Base-by-base conservation (phyloP, 495 filamentous ascomycete species). In the Aspergillus asperescens region DNA sequence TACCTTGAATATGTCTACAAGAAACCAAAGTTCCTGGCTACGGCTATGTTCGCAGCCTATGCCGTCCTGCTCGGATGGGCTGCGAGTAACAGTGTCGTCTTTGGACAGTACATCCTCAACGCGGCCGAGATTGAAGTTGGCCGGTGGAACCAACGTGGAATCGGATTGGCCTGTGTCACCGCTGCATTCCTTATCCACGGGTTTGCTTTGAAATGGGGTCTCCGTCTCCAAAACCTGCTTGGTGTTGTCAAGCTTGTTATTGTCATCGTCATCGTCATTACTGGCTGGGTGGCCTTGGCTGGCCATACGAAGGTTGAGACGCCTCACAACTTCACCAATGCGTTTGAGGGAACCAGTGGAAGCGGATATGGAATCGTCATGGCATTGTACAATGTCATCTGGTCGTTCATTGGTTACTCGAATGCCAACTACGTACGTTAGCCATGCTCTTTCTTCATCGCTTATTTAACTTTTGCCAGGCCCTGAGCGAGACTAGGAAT, bases 221-320 rank as follows among this genome's bases (percentile, higher is more conserved):
- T 88, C 50, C 76, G 80, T 8, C 71, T 88, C 1, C 77, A 81
- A 38, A 88, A 87, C 62, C 46, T 81, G 2, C 74, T 90, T 5
- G 86, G 83, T 13, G 58, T 80, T 19, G 76, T 88, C 69, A 90
- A 90, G 57, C 76, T 89, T 22, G 60, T 81, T 23, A 77, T 88
- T 50, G 76, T 89, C 20, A 31, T 85, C 12, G 77, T 87, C 60
- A 85, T 89, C 53, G 74, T 86, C 23, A 77, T 84, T 29, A 70
- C 76, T 23, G 83, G 84, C 1, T 86, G 84, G 65, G 80, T 81
- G 12, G 85, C 83, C 3, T 67, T 87, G 8, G 79, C 69, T 8
- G 70, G 68, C 10, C 71, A 73, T 44, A 65, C 68, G 7, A 66
- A 68, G 48, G 52, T 71, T 34, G 65, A 75, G 62, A 59, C 49